Conservation (phyloP, 2,329 filamentous ascomycete genomes). For the Calonectria crousiana region DNA sequence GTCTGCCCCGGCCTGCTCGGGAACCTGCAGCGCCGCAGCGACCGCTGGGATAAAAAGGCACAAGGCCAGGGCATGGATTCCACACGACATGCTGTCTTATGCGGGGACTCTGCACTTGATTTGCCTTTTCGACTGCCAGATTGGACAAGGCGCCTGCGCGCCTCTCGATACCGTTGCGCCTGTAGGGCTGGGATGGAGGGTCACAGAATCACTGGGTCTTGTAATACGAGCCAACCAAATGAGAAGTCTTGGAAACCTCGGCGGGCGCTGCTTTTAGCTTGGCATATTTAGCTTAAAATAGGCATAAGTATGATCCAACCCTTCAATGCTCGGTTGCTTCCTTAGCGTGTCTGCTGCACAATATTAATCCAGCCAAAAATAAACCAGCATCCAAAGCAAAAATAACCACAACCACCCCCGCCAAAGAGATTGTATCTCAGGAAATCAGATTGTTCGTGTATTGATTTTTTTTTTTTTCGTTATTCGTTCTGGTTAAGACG, state of each 20-base stretch:
- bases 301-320: background rate
- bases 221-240: conserved; percentile 7
- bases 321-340: background rate
- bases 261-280: background rate
- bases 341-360: background rate
- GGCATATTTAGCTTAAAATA: background rate
- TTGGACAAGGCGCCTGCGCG: background rate
- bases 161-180: background rate
- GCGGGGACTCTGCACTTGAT: conserved; percentile 9
- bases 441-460: too few relatives aligned
- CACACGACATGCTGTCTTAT: conserved; percentile 1
- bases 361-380: background rate
- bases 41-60: background rate
- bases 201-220: background rate
- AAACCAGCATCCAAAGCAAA: too few relatives aligned
- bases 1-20: background rate
- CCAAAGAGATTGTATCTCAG: too few relatives aligned
- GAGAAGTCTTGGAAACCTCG: background rate
- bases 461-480: too few relatives aligned
- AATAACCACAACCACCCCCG: too few relatives aligned
- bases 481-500: too few relatives aligned
- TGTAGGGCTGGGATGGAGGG: conserved; percentile 25
- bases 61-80: background rate
- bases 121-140: background rate
- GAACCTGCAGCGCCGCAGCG: background rate